Percentiles rank a stretch among this genome's conserved stretches.
Conservation (phyloP, 495 filamentous ascomycete species). For the Hyaloscypha hepaticicola region DNA sequence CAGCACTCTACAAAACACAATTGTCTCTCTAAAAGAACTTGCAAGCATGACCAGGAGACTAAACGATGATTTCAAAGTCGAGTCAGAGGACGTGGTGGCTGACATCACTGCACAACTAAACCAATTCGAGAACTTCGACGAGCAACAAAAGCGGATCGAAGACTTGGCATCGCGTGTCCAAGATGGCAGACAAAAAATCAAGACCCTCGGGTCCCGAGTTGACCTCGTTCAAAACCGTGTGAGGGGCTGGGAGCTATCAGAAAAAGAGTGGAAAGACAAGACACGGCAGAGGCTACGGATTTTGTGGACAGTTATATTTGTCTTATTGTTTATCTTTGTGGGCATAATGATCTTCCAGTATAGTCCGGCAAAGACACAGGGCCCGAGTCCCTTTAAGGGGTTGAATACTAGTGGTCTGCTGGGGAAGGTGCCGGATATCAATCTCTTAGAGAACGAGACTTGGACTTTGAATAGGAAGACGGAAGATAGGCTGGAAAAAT, state of each 20-base stretch:
- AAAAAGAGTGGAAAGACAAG: conserved; percentile 69
- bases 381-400: neutral
- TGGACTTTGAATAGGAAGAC: conserved; percentile 19
- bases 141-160: conserved; percentile 66
- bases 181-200: conserved; percentile 59
- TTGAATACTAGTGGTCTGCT: conserved; percentile 17
- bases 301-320: conserved; percentile 55
- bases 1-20: conserved; percentile 63
- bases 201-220: conserved; percentile 63
- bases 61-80: conserved; percentile 59
- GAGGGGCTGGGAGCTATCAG: conserved; percentile 68
- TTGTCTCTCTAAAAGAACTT: conserved; percentile 68
- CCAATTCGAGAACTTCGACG: conserved; percentile 64
- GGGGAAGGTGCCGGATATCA: conserved; percentile 20
- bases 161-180: conserved; percentile 65
- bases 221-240: conserved; percentile 62
- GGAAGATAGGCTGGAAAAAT: conserved; percentile 9
- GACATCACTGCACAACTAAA: conserved; percentile 67
- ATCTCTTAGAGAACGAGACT: conserved; percentile 19
- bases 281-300: conserved; percentile 61
- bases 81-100: conserved; percentile 56
- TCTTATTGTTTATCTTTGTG: conserved; percentile 45
- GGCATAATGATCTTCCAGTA: conserved; percentile 37
- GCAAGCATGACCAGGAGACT: conserved; percentile 60
- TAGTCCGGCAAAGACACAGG: conserved; percentile 12